Percentiles rank a stretch among this genome's conserved stretches.
These are phyloP conservation scores for Chamaenerion angustifolium DNA, from an alignment of 345 rosid genomes.

Conservation along the genomic window DNA sequence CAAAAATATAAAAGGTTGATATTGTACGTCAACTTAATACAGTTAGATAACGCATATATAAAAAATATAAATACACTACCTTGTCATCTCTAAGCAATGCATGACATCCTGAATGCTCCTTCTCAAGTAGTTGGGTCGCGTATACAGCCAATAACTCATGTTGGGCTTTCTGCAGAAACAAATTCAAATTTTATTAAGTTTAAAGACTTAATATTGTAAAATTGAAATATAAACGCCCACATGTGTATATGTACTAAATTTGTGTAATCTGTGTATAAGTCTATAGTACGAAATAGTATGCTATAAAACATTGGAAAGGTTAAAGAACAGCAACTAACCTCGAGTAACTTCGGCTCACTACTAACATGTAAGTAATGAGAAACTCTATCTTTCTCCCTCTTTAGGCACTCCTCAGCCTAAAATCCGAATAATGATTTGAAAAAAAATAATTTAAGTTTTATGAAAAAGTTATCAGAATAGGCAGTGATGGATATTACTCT, in stretches of 20 bases:
- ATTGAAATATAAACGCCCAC: too few relatives aligned
- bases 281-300: too few relatives aligned
- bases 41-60: background rate
- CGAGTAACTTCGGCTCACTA: slow-evolving; percentile 80
- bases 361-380: slow-evolving; percentile 75
- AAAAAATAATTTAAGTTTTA: background rate
- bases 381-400: slow-evolving; percentile 84
- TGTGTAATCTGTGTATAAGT: too few relatives aligned
- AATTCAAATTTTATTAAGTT: too few relatives aligned
- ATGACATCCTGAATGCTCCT: slow-evolving; percentile 85
- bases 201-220: too few relatives aligned
- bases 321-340: slow-evolving; percentile 37
- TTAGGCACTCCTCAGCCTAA: slow-evolving; percentile 89
- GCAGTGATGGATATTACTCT: background rate
- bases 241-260: too few relatives aligned
- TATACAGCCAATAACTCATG: slow-evolving; percentile 57
- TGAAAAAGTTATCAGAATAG: slow-evolving; percentile 1
- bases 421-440: slow-evolving; percentile 11
- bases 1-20: background rate
- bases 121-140: slow-evolving; percentile 64
- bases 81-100: slow-evolving; percentile 85
- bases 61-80: slow-evolving; percentile 21
- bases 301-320: background rate
- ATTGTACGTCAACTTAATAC: too few relatives aligned
- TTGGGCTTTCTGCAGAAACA: slow-evolving; percentile 67